A percentile compares a stretch with the other conserved stretches of the same genome.
These are phyloP conservation scores for Eutrema yunnanense DNA, from an alignment of 345 rosid species.

Conservation along the genomic window DNA sequence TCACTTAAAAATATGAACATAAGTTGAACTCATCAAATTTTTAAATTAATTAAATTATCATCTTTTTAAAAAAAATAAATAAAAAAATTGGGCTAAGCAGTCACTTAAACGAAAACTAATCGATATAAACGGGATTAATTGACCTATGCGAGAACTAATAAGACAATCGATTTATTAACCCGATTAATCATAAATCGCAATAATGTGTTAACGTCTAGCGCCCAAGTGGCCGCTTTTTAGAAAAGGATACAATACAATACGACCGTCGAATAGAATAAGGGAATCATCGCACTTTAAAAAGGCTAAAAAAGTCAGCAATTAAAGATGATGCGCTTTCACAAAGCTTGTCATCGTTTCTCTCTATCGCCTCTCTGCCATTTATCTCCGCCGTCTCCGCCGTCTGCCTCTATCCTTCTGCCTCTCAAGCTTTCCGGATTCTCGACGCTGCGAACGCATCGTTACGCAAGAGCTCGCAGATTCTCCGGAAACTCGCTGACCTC, in stretches of 20 bases:
- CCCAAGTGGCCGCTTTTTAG: no score
- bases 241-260: neutral
- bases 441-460: conserved; percentile 23
- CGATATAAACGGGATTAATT: no score
- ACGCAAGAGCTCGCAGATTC: conserved; percentile 21
- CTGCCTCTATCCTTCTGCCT: conserved; percentile 13
- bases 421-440: conserved; percentile 25
- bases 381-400: conserved; percentile 23
- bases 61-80: no score
- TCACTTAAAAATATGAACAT: no score
- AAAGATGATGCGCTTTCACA: conserved; percentile 43
- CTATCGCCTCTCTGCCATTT: conserved; percentile 29
- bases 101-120: no score
- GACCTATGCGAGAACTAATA: no score
- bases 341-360: conserved; percentile 46
- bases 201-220: no score
- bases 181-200: no score
- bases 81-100: no score
- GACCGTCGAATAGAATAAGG: conserved; percentile 14
- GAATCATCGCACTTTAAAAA: conserved; percentile 6
- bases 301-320: neutral
- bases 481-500: conserved; percentile 18
- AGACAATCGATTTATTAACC: no score
- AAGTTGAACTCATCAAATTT: no score
- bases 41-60: no score